Base-by-base conservation (phyloP, 306 rosid species). In the Mimosa pudica region DNA sequence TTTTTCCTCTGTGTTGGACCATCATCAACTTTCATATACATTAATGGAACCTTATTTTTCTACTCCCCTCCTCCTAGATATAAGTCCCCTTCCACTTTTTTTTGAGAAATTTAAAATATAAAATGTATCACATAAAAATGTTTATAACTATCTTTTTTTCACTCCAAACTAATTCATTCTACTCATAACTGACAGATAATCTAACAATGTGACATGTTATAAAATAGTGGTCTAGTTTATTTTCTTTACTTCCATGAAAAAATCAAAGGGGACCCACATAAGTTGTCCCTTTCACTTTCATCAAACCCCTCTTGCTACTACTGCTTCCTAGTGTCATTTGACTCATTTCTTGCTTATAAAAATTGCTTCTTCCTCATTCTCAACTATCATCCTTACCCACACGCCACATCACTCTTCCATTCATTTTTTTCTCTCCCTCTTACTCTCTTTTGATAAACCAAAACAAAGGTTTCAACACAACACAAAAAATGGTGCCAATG, bases 311-410 rank as follows among this genome's bases (percentile, higher is more conserved):
- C 20, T 11, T 51, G 12, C 30, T 55, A 0, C 64, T 55, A 0
- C 64, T 4, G 9, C 14, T 20, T 20, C 36, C 32, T 74, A 82
- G 85, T 84, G 86, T 85, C 80, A 85, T 70, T 84, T 51, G 88
- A 85, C 90, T 87, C 87, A 88, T 71, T 81, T 82, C 78, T 82
- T 76, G 65, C 83, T 79, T 67, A 60, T 80, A 72, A 81, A 71
- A 78, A 78, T 78, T 30, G 52, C 24, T 14, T 9, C 48, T 63
- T 69, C 68, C 81, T 77, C 85, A 68, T 55, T 73, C 79, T 77
- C 85, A 73, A 69, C 70, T 72, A 70, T 68, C 84, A 80, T 73
- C 76, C 74, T 20, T n/a, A 55, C 52, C 88, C 76, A 75, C 80
- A 18, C 70, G 75, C 80, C 33, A 68, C 5, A 42, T 47, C 74